A percentile compares a stretch with the other conserved stretches of the same genome.
Evolutionary conservation across 192 early-diverging fungal species (phyloP).

Genomic region (Linnemannia elongata): DNA sequence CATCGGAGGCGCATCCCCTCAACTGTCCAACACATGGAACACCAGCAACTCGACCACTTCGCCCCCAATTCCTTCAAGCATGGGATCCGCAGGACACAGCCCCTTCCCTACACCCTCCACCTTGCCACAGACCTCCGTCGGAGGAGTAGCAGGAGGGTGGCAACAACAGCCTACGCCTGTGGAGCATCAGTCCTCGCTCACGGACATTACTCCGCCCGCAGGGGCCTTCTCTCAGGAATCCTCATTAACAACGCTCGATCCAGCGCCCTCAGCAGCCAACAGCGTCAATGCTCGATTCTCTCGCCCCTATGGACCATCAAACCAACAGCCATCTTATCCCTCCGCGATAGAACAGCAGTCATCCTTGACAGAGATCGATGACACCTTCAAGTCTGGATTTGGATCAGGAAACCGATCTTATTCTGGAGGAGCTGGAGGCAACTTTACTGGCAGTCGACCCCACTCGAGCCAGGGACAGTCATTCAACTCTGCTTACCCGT

Average conservation of each 20-base stretch:
- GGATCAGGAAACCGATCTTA: background rate
- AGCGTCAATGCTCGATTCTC: conserved; percentile 17
- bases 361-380: conserved; percentile 45
- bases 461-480: background rate
- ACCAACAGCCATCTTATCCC: background rate
- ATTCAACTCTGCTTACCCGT: background rate
- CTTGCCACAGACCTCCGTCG: background rate
- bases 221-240: conserved; percentile 16
- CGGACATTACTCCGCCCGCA: conserved; percentile 17
- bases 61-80: conserved; percentile 1
- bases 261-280: background rate
- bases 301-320: conserved; percentile 24
- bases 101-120: conserved; percentile 3
- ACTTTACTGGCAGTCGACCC: background rate
- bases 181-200: conserved; percentile 43
- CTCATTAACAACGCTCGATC: conserved; percentile 30
- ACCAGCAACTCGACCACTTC: background rate
- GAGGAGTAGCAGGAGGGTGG: background rate
- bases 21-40: conserved; percentile 21
- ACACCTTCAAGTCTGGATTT: background rate
- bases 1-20: conserved; percentile 19
- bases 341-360: conserved; percentile 48
- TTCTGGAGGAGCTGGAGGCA: background rate
- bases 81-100: conserved; percentile 14
- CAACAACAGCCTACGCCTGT: conserved; percentile 36